Evolutionary conservation across 768 basidiomycete species (phyloP), one percentile per base, ranked within the genome.

Genomic region (Serendipita sp.): DNA sequence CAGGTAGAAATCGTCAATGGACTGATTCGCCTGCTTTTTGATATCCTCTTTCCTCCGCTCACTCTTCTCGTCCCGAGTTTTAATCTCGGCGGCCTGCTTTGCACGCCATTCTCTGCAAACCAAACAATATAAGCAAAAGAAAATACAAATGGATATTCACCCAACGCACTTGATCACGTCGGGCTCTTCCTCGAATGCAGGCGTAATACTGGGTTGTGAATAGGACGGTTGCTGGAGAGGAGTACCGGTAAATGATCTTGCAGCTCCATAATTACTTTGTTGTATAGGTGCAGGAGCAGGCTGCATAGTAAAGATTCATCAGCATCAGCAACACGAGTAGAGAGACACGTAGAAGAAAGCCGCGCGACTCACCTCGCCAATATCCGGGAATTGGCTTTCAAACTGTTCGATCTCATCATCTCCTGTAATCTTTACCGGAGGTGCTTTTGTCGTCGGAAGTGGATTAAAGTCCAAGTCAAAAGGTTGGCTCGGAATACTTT

Each of bases 1-100:
- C 71, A 89, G 88, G 71, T 94, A 94, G 73, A 93, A 94, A 68
- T 88, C 84, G 75, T 94, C 91, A 67, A 95, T 92, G 46, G 86
- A 78, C 68, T 83, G 81, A 71, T 93, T 90, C 18, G 94, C 94
- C 72, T 84, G 88, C 52, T 80, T 78, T 69, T 93, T 85, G 36
- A 85, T 89, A 68, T 92, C 91, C 69, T 90, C 85, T 69, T 87
- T 85, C 72, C 83, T 85, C 36, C 77, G 78, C 72, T 84, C 83
- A 38, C 90, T 86, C 32, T 79, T 83, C 69, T 88, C 89, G 73
- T 97, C 94, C 65, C 95, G 85, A 45, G 79, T 79, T 68, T 78
- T 81, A 67, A 97, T 93, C 71, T 93, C 91, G 30, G 79, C 85
- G 30, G 83, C 84, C 71, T 96, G 94, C 70, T 83, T 84, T 72